Evolutionary conservation across 495 filamentous ascomycete genomes (phyloP), one percentile per base, ranked within the genome.

Genomic region (Elaphomyces granulatus): DNA sequence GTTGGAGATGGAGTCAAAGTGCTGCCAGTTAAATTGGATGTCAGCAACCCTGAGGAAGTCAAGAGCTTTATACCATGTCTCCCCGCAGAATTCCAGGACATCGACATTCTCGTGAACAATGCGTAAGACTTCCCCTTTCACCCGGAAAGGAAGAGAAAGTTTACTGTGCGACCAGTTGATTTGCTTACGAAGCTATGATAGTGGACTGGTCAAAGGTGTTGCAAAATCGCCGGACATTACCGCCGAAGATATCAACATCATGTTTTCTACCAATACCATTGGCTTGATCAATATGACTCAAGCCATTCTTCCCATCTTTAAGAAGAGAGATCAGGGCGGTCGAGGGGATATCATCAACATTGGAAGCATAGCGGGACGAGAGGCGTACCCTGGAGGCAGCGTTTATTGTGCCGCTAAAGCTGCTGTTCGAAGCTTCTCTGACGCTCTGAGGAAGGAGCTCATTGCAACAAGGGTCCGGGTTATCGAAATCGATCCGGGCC

Each of bases 361-460:
- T 53, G 90, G 90, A 40, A 87, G 81, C 50, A 90, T 98, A 54
- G 90, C 90, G 17, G 90, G 90, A 16, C 75, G 90, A 30, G 88
- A 94, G 49, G 71, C 81, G 8, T 98, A 98, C 60, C 65, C 77
- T 3, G 87, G 92, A 33, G 90, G 90, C 17, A 78, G 79, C 49
- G 94, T 98, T 48, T 98, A 98, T 71, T 98, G 90, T 60, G 86
- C 90, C 2, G 88, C 83, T 35, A 98, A 98, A 66, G 87, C 90
- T 9, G 90, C 90, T 3, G 78, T 96, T 31, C 77, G 81, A 35
- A 79, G 69, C 39, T 98, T 95, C 63, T 92, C 90, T 0, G 87
- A 95, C 37, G 70, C 83, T 12, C 60, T 98, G 49, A 71, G 90
- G 49, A 84, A 80, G 64, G 90, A 98, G 68, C 70, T 94, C 34